A percentile compares a stretch with the other conserved stretches of the same genome.
These are phyloP conservation scores for Castanea sativa DNA, from an alignment of 306 rosid species.

Conservation along the genomic window DNA sequence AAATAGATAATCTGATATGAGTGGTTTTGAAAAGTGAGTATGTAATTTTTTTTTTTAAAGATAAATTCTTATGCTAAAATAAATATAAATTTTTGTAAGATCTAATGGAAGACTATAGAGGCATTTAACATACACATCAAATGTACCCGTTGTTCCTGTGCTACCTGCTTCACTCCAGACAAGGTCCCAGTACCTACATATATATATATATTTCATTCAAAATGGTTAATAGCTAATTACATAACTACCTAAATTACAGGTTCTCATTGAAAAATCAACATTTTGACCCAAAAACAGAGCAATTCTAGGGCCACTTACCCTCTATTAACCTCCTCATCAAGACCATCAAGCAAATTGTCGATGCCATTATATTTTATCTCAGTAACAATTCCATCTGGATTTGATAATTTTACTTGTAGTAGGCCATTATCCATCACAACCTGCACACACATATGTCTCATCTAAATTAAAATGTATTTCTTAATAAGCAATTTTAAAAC, in stretches of 20 bases:
- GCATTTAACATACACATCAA: slow-evolving; percentile 62
- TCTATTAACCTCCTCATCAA: slow-evolving; percentile 66
- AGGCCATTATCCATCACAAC: slow-evolving; percentile 95
- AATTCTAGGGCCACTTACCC: slow-evolving; percentile 47
- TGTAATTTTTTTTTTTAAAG: not conserved
- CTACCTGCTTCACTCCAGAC: slow-evolving; percentile 88
- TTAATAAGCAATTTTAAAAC: not conserved
- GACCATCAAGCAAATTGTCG: slow-evolving; percentile 87
- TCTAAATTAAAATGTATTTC: not conserved
- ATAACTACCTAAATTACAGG: not conserved
- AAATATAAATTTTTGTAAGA: no score
- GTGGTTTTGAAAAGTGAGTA: no score
- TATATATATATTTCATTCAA: slow-evolving; percentile 29
- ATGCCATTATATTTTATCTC: slow-evolving; percentile 73
- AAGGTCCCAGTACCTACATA: slow-evolving; percentile 93
- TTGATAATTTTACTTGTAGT: slow-evolving; percentile 76
- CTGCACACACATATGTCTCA: slow-evolving; percentile 32
- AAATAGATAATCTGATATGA: no score
- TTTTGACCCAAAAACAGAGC: slow-evolving; percentile 11
- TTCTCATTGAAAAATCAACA: slow-evolving; percentile 17
- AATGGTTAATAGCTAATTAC: not conserved
- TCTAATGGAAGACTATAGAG: not conserved
- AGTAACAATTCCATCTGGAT: slow-evolving; percentile 82
- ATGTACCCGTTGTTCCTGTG: slow-evolving; percentile 50
- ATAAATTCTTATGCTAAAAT: not conserved